Evolutionary conservation across 805 yeast genomes (phyloP).

Genomic region (Myxozyma vanderwaltii): DNA sequence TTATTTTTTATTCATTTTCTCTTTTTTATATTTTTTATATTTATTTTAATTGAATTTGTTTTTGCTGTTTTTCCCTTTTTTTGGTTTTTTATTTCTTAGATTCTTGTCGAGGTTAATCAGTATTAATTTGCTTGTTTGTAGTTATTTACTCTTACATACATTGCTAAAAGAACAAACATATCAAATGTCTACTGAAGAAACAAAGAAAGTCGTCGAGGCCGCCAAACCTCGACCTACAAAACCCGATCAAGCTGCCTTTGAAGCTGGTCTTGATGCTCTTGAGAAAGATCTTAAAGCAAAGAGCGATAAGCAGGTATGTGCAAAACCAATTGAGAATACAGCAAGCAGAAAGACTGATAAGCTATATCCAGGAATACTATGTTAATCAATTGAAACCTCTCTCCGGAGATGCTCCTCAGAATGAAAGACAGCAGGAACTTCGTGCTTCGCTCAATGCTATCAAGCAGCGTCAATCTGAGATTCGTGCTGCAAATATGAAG

Average conservation of each 20-base stretch:
- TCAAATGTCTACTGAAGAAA: background rate
- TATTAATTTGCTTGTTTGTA: no score
- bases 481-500: slow-evolving; percentile 34
- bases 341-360: background rate
- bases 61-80: no score
- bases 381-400: slow-evolving; percentile 26
- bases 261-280: slow-evolving; percentile 27
- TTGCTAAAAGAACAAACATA: no score
- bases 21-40: no score
- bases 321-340: no score
- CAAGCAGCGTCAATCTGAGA: slow-evolving; percentile 29
- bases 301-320: slow-evolving; percentile 31
- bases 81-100: no score
- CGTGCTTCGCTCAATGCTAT: slow-evolving; percentile 20
- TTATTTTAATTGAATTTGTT: no score
- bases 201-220: background rate
- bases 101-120: no score
- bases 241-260: slow-evolving; percentile 35
- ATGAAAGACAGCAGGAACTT: slow-evolving; percentile 28
- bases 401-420: slow-evolving; percentile 25
- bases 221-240: slow-evolving; percentile 22
- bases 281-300: slow-evolving; percentile 35
- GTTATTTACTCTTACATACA: no score
- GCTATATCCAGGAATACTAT: slow-evolving; percentile 19
- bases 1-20: no score